Evolutionary conservation across 139 green algal genomes (phyloP).

Genomic region (Auxenochlorella pyrenoidosa): DNA sequence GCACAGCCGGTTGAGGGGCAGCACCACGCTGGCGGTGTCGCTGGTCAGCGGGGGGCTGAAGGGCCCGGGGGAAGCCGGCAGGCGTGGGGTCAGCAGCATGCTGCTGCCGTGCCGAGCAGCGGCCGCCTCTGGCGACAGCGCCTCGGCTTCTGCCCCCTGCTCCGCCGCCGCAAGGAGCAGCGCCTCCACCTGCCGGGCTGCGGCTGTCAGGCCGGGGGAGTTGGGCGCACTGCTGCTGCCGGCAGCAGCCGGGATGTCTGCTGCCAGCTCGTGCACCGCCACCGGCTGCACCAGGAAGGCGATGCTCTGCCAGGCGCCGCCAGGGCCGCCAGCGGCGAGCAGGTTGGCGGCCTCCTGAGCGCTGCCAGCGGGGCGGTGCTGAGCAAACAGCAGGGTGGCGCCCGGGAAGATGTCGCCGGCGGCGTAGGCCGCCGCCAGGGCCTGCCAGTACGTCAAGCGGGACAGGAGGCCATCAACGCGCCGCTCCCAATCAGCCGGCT

Average conservation of each 20-base stretch:
- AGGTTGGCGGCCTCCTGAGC: neutral
- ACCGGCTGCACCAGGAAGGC: slow-evolving; percentile 29
- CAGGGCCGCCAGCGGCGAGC: neutral
- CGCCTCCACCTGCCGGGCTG: slow-evolving; percentile 2
- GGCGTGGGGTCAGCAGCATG: slow-evolving; percentile 12
- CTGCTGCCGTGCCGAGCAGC: slow-evolving; percentile 11
- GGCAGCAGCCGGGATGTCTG: neutral
- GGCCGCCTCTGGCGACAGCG: neutral
- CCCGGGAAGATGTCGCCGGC: slow-evolving; percentile 54
- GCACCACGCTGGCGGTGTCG: slow-evolving; percentile 40
- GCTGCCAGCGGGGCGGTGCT: neutral
- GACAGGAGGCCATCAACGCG: slow-evolving; percentile 41
- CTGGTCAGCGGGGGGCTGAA: slow-evolving; percentile 7
- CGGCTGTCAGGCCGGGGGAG: neutral
- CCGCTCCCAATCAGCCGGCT: slow-evolving; percentile 29
- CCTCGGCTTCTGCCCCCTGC: slow-evolving; percentile 18
- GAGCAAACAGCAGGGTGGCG: slow-evolving; percentile 52
- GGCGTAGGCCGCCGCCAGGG: slow-evolving; percentile 47
- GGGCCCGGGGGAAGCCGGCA: neutral
- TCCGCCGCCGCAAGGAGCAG: slow-evolving; percentile 20
- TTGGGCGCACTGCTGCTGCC: neutral
- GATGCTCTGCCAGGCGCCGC: slow-evolving; percentile 23
- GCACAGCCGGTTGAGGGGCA: slow-evolving; percentile 51
- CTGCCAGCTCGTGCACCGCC: neutral
- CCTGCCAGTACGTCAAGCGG: slow-evolving; percentile 64